Percentiles rank a stretch among this genome's conserved stretches.
Conservation (phyloP, 2,329 filamentous ascomycete species). For the Lizonia empirigonia region DNA sequence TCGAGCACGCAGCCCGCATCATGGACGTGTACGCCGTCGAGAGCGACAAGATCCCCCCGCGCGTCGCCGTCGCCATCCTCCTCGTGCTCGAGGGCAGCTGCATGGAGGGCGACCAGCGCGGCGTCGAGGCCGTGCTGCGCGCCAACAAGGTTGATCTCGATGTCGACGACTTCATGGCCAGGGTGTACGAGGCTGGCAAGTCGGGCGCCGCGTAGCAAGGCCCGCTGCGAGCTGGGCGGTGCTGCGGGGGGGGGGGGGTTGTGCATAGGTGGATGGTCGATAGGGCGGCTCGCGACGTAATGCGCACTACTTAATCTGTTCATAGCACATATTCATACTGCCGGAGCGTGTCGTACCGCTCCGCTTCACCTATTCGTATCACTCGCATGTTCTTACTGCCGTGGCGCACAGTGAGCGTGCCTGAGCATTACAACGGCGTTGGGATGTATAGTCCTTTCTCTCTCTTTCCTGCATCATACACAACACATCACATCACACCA, state of each 20-base stretch:
- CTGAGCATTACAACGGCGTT: too few species aligned
- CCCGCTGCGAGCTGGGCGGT: too few species aligned
- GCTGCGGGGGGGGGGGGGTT: not conserved
- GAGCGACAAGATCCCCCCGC: slow-evolving; percentile 72
- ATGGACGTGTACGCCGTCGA: slow-evolving; percentile 88
- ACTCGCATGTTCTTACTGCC: too few species aligned
- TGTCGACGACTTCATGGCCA: slow-evolving; percentile 41
- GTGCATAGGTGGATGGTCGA: slow-evolving; percentile 1
- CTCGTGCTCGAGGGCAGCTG: slow-evolving; percentile 55
- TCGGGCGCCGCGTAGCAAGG: too few species aligned
- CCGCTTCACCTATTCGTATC: too few species aligned
- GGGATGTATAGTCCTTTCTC: too few species aligned
- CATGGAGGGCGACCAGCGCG: slow-evolving; percentile 42
- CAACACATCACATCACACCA: too few species aligned
- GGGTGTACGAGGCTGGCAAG: slow-evolving; percentile 45
- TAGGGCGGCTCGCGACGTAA: slow-evolving; percentile 10
- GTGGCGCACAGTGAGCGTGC: too few species aligned
- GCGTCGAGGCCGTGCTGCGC: slow-evolving; percentile 25
- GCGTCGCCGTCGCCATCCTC: slow-evolving; percentile 73
- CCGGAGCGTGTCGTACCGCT: too few species aligned
- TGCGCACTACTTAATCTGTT: too few species aligned
- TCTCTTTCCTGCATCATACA: too few species aligned
- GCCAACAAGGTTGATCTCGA: slow-evolving; percentile 25
- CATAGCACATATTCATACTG: too few species aligned
- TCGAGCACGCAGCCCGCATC: slow-evolving; percentile 73